Conservation (phyloP, 257 asterid species). For the Eucommia ulmoides region DNA sequence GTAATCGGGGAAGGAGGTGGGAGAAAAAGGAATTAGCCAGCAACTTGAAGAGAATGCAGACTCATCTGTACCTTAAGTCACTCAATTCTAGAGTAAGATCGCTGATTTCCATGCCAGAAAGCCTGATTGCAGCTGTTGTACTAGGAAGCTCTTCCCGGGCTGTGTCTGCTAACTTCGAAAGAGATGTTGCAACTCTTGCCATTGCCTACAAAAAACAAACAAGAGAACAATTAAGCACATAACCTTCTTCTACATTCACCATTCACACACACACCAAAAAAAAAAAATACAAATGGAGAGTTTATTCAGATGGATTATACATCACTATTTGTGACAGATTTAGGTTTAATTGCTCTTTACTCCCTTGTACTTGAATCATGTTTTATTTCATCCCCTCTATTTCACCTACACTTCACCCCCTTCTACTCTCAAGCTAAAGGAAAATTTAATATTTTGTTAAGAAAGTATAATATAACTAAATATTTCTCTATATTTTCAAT, state of each 20-base stretch:
- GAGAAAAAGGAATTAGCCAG: too few relatives aligned
- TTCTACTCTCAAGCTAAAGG: too few relatives aligned
- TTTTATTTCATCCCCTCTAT: too few relatives aligned
- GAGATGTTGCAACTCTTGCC: slow-evolving; percentile 74
- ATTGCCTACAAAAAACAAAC: slow-evolving; percentile 46
- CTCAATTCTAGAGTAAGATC: slow-evolving; percentile 79
- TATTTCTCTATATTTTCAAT: too few relatives aligned
- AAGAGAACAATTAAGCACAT: slow-evolving; percentile 6
- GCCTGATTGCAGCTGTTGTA: slow-evolving; percentile 84
- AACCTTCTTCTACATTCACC: background rate
- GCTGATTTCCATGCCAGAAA: slow-evolving; percentile 86
- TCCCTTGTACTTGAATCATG: background rate
- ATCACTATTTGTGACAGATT: background rate
- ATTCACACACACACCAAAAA: too few relatives aligned
- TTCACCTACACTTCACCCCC: too few relatives aligned
- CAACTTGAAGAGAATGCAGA: too few relatives aligned
- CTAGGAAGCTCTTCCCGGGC: slow-evolving; percentile 85
- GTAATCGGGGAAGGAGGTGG: too few relatives aligned
- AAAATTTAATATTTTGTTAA: too few relatives aligned
- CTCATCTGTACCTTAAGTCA: slow-evolving; percentile 89
- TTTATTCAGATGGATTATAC: too few relatives aligned
- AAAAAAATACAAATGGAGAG: too few relatives aligned
- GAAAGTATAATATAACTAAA: too few relatives aligned
- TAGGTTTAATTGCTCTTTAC: background rate
- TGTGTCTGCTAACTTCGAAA: slow-evolving; percentile 72